Evolutionary conservation across 441 rosid genomes (phyloP).

Genomic region (Pelargonium australe): DNA sequence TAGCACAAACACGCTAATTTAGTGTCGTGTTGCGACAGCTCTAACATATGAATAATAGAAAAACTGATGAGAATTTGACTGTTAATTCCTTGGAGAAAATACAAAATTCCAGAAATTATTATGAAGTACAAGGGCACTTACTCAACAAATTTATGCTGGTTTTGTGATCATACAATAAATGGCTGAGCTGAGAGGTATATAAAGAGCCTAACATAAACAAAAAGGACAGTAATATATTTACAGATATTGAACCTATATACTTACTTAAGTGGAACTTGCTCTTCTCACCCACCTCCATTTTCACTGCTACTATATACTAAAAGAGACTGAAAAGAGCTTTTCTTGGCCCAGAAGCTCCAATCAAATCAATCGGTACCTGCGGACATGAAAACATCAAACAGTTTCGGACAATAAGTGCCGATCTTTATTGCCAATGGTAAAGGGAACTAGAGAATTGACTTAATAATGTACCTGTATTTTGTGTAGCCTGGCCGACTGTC

Average conservation of each 20-base stretch:
- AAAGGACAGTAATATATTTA: neutral
- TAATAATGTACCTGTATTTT: neutral
- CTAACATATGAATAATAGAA: too few species aligned
- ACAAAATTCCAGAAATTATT: neutral
- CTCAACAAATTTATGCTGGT: neutral
- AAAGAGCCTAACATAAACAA: too few species aligned
- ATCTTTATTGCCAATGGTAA: neutral
- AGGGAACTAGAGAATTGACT: neutral
- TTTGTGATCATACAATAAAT: neutral
- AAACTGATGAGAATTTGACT: too few species aligned
- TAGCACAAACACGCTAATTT: too few species aligned
- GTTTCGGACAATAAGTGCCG: neutral
- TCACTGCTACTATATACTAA: neutral
- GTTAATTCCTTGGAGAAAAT: neutral
- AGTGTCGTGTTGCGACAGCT: too few species aligned
- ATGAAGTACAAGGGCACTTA: neutral
- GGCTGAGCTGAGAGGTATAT: too few species aligned
- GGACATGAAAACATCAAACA: neutral
- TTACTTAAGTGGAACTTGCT: neutral
- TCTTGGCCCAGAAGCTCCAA: neutral
- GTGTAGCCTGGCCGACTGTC: conserved; percentile 14
- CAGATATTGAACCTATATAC: conserved; percentile 3
- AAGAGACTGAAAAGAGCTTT: neutral
- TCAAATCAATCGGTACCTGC: neutral
- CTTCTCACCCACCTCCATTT: neutral